Evolutionary conservation across 148 eudicot species (phyloP).

Genomic region (Fagopyrum homotropicum): DNA sequence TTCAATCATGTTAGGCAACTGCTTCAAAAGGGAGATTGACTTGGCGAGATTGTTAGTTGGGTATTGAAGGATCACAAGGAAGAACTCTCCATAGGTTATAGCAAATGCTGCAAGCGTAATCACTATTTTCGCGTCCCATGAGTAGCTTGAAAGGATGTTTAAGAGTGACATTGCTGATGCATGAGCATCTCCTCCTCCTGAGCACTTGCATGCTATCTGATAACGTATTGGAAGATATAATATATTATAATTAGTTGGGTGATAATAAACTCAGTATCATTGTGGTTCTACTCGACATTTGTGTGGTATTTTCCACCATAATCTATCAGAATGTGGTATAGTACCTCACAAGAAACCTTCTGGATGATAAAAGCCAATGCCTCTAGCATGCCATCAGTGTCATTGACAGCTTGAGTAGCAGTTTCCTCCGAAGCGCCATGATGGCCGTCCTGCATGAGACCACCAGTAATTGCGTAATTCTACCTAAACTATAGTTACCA

Average conservation of each 20-base stretch:
- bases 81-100: conserved; percentile 75
- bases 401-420: conserved; percentile 17
- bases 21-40: conserved; percentile 71
- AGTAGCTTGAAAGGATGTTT: conserved; percentile 53
- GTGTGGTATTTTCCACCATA: too few relatives aligned
- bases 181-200: conserved; percentile 75
- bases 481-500: not conserved
- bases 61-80: conserved; percentile 53
- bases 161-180: conserved; percentile 65
- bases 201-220: conserved; percentile 81
- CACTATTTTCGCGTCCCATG: conserved; percentile 88
- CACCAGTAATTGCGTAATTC: not conserved
- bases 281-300: too few relatives aligned
- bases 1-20: conserved; percentile 57
- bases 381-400: conserved; percentile 55
- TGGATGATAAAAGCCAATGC: conserved; percentile 53
- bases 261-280: too few relatives aligned
- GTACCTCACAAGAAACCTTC: conserved; percentile 78
- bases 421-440: conserved; percentile 29
- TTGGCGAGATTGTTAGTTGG: conserved; percentile 62
- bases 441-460: conserved; percentile 34
- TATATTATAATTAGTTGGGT: too few relatives aligned
- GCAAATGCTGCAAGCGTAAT: conserved; percentile 68
- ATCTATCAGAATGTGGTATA: not conserved
- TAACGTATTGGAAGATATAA: too few relatives aligned